Percentiles rank a stretch among this genome's conserved stretches.
Conservation (phyloP, 169 alveolate species). For the Plasmodium falciparum region DNA sequence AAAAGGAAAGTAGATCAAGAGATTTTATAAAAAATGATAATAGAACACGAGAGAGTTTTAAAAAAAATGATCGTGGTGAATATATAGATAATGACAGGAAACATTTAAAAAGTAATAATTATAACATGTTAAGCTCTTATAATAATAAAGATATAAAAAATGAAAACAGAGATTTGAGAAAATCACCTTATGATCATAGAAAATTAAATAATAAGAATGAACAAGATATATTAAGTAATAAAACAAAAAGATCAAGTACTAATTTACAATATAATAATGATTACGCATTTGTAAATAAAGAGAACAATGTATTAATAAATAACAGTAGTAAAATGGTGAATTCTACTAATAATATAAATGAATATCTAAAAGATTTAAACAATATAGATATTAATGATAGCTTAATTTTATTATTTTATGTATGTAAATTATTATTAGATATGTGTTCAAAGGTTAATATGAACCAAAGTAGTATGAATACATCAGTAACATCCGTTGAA, state of each 20-base stretch:
- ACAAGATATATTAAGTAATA: neutral
- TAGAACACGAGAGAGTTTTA: neutral
- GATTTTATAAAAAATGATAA: constrained; percentile 15
- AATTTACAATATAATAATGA: constrained; percentile 7
- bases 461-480: constrained; percentile 9
- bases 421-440: constrained; percentile 19
- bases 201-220: neutral
- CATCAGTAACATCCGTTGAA: constrained; percentile 51
- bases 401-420: constrained; percentile 34
- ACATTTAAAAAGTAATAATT: neutral
- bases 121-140: constrained; percentile 2
- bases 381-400: constrained; percentile 50
- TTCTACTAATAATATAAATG: constrained; percentile 24
- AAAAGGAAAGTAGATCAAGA: constrained; percentile 18
- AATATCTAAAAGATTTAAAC: constrained; percentile 27
- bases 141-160: neutral
- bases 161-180: neutral
- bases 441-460: constrained; percentile 17
- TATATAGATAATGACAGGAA: constrained; percentile 1
- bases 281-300: constrained; percentile 6
- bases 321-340: constrained; percentile 9
- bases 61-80: neutral
- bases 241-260: neutral
- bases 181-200: neutral
- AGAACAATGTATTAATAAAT: constrained; percentile 25